Conservation (phyloP, 805 yeast species). For the Candida peoriensis region DNA sequence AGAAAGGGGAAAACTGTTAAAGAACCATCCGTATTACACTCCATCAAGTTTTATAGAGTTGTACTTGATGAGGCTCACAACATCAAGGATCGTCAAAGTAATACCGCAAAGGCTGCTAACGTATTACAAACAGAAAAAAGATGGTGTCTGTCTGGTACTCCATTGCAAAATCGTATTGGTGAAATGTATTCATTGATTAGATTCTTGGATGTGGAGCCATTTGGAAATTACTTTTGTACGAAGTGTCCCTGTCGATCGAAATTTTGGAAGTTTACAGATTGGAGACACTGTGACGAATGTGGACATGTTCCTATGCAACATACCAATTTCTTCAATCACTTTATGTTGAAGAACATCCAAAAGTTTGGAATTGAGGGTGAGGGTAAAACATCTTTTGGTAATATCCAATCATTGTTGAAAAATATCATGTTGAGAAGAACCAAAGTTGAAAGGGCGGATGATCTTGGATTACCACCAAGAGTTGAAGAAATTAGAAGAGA, state of each 20-base stretch:
- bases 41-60: constrained; percentile 73
- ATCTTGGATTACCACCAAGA: constrained; percentile 94
- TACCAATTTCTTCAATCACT: constrained; percentile 92
- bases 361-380: constrained; percentile 78
- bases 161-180: constrained; percentile 93
- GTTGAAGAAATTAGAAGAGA: constrained; percentile 86
- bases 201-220: constrained; percentile 79
- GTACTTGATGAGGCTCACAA: constrained; percentile 96
- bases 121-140: constrained; percentile 63
- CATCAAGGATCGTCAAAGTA: constrained; percentile 90
- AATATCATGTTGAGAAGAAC: constrained; percentile 93
- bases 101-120: constrained; percentile 91
- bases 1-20: constrained; percentile 66
- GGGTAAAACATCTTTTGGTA: constrained; percentile 71
- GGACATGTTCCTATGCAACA: constrained; percentile 94
- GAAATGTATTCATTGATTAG: constrained; percentile 91
- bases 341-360: constrained; percentile 91
- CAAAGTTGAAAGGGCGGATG: constrained; percentile 94
- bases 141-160: constrained; percentile 95
- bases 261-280: constrained; percentile 81
- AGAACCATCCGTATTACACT: constrained; percentile 72
- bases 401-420: constrained; percentile 67
- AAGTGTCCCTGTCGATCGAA: constrained; percentile 79
- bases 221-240: constrained; percentile 87
- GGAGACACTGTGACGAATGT: constrained; percentile 80